Conservation (phyloP, 768 basidiomycete species). For the Russula sp. region DNA sequence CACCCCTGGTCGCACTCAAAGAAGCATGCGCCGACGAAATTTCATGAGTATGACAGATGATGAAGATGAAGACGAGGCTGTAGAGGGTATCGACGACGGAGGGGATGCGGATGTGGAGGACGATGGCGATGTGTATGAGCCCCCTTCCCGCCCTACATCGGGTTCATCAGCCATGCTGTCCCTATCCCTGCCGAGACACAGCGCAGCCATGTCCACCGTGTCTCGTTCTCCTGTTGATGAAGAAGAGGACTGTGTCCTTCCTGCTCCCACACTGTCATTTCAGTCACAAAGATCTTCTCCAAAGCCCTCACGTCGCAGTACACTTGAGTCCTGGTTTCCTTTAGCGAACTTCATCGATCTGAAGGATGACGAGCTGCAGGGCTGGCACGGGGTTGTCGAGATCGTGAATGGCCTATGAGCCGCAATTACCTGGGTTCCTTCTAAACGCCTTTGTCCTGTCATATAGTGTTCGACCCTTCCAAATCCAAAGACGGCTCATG, state of each 20-base stretch:
- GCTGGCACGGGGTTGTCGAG: conserved; percentile 63
- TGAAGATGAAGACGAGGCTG: conserved; percentile 40
- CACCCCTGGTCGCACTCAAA: conserved; percentile 25
- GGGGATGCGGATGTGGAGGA: conserved; percentile 27
- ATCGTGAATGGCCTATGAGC: conserved; percentile 30
- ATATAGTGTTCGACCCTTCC: not conserved
- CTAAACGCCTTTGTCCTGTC: not conserved
- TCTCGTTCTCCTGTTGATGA: conserved; percentile 2
- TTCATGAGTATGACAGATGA: conserved; percentile 69
- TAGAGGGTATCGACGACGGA: conserved; percentile 4
- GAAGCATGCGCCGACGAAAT: conserved; percentile 35
- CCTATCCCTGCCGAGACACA: not conserved
- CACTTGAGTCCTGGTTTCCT: conserved; percentile 48
- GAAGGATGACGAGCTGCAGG: conserved; percentile 41
- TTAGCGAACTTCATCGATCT: conserved; percentile 63
- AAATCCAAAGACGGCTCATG: not conserved
- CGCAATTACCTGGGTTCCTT: not conserved
- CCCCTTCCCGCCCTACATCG: conserved; percentile 5
- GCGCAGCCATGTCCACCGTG: not conserved
- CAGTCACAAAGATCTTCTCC: conserved; percentile 12
- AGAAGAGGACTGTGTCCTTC: conserved; percentile 21
- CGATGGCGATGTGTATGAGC: conserved; percentile 29
- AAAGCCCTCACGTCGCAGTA: conserved; percentile 35
- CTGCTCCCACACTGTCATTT: not conserved
- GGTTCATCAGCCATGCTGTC: conserved; percentile 19